Evolutionary conservation across 257 asterid species (phyloP), one percentile per base, ranked within the genome.

Genomic region (Cruciata laevipes): DNA sequence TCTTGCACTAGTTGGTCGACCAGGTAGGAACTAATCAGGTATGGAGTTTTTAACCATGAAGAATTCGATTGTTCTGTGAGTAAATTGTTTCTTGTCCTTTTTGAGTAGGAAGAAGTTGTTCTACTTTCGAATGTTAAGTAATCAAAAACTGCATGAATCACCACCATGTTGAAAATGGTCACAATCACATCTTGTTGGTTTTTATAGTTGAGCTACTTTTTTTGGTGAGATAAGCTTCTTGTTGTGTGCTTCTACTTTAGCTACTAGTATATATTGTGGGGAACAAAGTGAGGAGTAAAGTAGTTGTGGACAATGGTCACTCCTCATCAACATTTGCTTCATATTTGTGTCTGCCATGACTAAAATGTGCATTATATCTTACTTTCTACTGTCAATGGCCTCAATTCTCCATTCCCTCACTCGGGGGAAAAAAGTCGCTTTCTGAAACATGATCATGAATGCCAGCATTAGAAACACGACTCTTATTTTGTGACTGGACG

Each of bases 21-120:
- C 9, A 31, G 33, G 24, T 57, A 51, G 9, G 8, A 30, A 5
- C 35, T 52, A 21, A n/a, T 61, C 5, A 32, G 32, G 12, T 67
- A 20, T 44, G 61, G 52, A 38, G 63, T 31, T 74, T 55, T 55
- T 38, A 11, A 42, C 21, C 10, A 23, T 31, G 57, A 33, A 58
- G 9, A 6, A 63, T 63, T 49, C 44, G 25, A 12, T 23, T n/a
- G n/a, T n/a, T 90, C 72, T 94, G 97, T 90, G 83, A 94, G 98
- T 85, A 57, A 68, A 68, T 27, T 59, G 59, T 21, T 63, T 73
- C 31, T 6, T 52, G 58, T 23, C 8, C 21, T 52, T 52, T 17
- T 17, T 4, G 2, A 20, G 23, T 52, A 37, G 13, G 42, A 51
- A 17, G 3, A 18, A 18, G 24, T 51, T 51, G 14, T 42, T 42